Evolutionary conservation across 495 filamentous ascomycete genomes (phyloP), one percentile per base, ranked within the genome.

Genomic region (Polyplosphaeria fusca): DNA sequence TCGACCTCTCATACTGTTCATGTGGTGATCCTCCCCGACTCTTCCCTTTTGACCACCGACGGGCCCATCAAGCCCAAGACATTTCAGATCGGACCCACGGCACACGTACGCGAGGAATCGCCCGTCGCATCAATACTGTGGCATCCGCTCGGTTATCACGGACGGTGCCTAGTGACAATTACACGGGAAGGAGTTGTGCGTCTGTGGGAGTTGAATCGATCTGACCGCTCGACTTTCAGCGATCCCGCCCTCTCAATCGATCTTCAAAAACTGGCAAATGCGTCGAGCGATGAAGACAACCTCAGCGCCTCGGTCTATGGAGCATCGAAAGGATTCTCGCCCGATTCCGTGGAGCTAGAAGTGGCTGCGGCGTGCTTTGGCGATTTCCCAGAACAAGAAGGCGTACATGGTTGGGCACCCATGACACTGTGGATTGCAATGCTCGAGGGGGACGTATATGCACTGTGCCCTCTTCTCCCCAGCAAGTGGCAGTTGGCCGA

Each of bases 341-440:
- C 89, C 0, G 91, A 95, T 66, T 76, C 78, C 4, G 76, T 89
- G 32, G 89, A 94, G 54, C 91, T 95, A 86, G 86, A 92, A 59
- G 86, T 91, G 12, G 88, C 87, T 12, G 84, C 89, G 4, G 88
- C 91, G 37, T 88, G 83, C 64, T 95, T 96, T 71, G 86, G 85
- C 0, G 83, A 83, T 18, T 82, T 74, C 48, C 85, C 83, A 12
- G 49, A 57, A 25, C 72, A 66, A 23, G 74, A 75, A 30, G 76
- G 72, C 25, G 88, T 91, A 47, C 82, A 88, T 63, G 85, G 85
- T 25, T 96, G 91, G 91, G 85, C 87, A 5, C 77, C 88, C 13
- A 95, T 93, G 89, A 94, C 91, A 2, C 73, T 96, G 16, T 96
- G 89, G 89, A 73, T 95, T 40, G 89, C 87, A 14, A 96, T 95